A percentile compares a stretch with the other conserved stretches of the same genome.
Evolutionary conservation across 441 rosid species (phyloP).

Genomic region (Macaranga tanarius): DNA sequence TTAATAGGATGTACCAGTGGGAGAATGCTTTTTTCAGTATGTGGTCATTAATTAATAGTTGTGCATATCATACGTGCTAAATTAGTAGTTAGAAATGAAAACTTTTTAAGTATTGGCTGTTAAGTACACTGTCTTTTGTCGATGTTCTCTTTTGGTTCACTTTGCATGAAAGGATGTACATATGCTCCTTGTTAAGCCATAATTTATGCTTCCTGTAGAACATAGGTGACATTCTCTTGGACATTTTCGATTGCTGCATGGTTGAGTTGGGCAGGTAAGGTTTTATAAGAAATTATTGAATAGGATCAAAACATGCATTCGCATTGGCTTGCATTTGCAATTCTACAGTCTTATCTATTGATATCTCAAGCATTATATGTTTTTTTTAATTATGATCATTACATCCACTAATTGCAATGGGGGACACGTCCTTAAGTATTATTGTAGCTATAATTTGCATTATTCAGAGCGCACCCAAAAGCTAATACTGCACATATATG

Average conservation of each 20-base stretch:
- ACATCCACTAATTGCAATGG: not conserved
- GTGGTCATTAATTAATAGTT: slow-evolving; percentile 3
- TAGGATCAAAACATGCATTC: not conserved
- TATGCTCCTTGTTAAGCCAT: not conserved
- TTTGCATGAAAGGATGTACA: not conserved
- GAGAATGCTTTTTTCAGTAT: not conserved
- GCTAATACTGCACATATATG: not conserved
- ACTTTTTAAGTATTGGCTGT: not conserved
- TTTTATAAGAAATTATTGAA: no score
- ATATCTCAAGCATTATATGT: not conserved
- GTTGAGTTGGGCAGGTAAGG: no score
- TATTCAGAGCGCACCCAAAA: not conserved
- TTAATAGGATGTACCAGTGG: slow-evolving; percentile 17
- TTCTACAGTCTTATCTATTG: no score
- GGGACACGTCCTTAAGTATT: not conserved
- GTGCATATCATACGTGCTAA: slow-evolving; percentile 36
- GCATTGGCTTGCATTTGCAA: no score
- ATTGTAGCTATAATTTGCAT: not conserved
- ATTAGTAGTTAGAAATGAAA: slow-evolving; percentile 18
- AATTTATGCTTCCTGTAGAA: not conserved
- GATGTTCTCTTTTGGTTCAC: not conserved
- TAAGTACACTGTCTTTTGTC: not conserved
- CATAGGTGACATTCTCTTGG: not conserved
- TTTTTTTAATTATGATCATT: not conserved
- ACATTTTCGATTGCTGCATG: not conserved